These are phyloP conservation scores for Chlorociboria aeruginascens DNA, from an alignment of 495 filamentous ascomycete species.

Conservation along the genomic window DNA sequence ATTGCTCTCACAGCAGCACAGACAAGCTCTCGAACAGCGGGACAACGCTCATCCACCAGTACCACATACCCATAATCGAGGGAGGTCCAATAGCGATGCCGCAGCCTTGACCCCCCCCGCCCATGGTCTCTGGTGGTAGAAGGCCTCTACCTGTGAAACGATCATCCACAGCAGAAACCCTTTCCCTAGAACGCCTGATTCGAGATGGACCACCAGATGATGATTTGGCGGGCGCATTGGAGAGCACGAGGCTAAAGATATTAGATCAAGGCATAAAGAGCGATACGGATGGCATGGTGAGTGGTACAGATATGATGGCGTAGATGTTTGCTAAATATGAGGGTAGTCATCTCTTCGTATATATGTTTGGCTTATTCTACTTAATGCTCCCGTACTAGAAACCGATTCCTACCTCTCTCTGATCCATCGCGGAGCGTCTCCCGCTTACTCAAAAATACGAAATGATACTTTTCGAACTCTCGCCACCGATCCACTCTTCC, in stretches of 20 bases:
- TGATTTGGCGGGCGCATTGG: constrained; percentile 51
- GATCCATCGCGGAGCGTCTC: constrained; percentile 84
- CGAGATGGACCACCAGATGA: constrained; percentile 63
- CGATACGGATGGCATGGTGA: constrained; percentile 84
- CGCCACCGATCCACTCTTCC: constrained; percentile 90
- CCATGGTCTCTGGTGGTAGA: constrained; percentile 5
- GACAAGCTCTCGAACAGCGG: constrained; percentile 20
- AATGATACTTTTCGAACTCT: constrained; percentile 97
- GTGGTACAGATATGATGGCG: background rate
- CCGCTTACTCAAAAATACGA: constrained; percentile 91
- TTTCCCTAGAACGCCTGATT: constrained; percentile 53
- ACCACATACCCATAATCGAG: constrained; percentile 24
- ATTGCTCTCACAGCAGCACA: constrained; percentile 20
- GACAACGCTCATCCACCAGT: constrained; percentile 16
- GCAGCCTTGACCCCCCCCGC: constrained; percentile 19
- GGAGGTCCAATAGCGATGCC: constrained; percentile 65
- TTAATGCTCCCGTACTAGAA: constrained; percentile 68
- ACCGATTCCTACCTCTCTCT: constrained; percentile 84
- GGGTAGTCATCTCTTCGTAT: constrained; percentile 79
- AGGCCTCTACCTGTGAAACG: constrained; percentile 8
- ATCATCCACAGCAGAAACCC: constrained; percentile 42
- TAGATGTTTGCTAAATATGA: background rate
- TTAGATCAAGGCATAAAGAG: constrained; percentile 68
- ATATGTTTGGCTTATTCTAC: constrained; percentile 89
- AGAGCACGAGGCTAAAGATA: constrained; percentile 65